Conservation (phyloP, 164 flowering plant species). For the Buxus sempervirens region DNA sequence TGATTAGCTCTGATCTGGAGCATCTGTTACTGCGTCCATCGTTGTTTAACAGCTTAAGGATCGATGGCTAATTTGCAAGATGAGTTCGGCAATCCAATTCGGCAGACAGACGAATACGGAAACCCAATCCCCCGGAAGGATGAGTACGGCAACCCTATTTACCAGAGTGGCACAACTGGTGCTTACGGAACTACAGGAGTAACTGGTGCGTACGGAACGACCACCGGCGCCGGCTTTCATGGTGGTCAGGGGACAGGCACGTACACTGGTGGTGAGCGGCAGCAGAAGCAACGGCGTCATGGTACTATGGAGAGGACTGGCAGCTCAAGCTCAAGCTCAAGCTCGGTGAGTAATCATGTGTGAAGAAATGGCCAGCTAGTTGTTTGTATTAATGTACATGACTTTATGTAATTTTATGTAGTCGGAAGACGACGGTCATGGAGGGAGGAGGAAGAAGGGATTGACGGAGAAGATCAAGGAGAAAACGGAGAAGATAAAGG, state of each 20-base stretch:
- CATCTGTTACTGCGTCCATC: no score
- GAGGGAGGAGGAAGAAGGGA: conserved; percentile 71
- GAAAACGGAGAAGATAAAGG: conserved; percentile 15
- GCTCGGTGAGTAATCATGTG: conserved; percentile 51
- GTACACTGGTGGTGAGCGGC: conserved; percentile 5
- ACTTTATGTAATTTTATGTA: no score
- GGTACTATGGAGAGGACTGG: conserved; percentile 46
- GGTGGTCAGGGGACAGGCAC: no score
- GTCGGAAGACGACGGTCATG: conserved; percentile 72
- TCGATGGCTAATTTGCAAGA: conserved; percentile 18
- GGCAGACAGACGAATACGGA: conserved; percentile 6
- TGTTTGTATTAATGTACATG: no score
- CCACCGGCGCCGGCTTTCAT: no score
- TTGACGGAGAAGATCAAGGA: conserved; percentile 56
- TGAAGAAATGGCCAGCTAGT: no score
- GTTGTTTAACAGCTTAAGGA: no score
- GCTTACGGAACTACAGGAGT: not conserved
- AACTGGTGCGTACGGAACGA: conserved; percentile 4
- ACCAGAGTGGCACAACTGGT: not conserved
- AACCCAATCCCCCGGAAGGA: conserved; percentile 27
- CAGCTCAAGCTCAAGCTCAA: conserved; percentile 54
- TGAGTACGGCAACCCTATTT: conserved; percentile 33
- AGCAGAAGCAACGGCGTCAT: not conserved
- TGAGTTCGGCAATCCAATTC: not conserved
- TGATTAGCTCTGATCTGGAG: no score